These are phyloP conservation scores for Salvia rosmarinus DNA, from an alignment of 257 asterid species.

Conservation along the genomic window DNA sequence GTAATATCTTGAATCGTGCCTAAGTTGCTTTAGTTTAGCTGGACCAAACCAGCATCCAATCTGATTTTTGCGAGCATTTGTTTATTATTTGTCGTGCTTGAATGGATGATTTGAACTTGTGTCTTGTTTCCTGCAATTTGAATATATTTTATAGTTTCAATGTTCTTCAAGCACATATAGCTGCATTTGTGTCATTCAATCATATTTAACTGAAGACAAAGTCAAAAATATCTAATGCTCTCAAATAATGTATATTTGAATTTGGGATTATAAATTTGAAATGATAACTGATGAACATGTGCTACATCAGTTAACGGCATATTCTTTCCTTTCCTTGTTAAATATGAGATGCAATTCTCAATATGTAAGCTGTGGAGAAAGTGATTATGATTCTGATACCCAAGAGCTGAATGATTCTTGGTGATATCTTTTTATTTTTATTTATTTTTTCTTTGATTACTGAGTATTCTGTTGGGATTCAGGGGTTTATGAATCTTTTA, in stretches of 20 bases:
- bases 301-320: neutral
- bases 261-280: neutral
- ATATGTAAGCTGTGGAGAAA: neutral
- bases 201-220: neutral
- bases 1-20: neutral
- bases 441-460: neutral
- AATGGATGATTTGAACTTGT: neutral
- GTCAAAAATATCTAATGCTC: neutral
- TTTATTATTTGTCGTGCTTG: neutral
- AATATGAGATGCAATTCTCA: neutral
- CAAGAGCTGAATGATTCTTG: conserved; percentile 8
- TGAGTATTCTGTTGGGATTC: neutral
- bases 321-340: neutral
- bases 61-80: neutral
- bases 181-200: neutral
- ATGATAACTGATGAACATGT: neutral
- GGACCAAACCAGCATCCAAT: neutral
- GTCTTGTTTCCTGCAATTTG: neutral
- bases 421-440: neutral
- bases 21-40: neutral
- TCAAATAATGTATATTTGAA: neutral
- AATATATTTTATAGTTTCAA: neutral
- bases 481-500: neutral
- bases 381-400: neutral
- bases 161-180: neutral